phyloP scores from a whole-genome alignment of 1,139 yeast species.

The Zygosaccharomyces sapae region DNA sequence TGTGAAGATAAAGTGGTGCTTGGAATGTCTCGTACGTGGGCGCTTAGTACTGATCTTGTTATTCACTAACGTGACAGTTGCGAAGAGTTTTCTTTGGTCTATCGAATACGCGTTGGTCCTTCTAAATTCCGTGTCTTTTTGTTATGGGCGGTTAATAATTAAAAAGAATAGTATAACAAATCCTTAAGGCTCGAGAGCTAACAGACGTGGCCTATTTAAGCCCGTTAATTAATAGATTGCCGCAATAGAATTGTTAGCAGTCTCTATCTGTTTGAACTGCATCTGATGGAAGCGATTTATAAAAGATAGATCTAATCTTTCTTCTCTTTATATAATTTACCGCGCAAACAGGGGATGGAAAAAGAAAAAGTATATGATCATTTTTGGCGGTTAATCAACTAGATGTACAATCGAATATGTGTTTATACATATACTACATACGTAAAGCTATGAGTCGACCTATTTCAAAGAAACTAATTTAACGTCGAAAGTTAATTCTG shows the following conservation, averaged over 20 bases:
- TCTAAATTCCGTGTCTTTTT: no score
- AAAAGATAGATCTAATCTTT: background rate
- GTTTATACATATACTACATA: background rate
- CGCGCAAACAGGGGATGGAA: background rate
- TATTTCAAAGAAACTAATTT: constrained; percentile 88
- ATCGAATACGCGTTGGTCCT: no score
- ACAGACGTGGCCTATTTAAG: background rate
- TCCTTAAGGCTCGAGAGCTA: no score
- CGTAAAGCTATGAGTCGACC: constrained; percentile 9
- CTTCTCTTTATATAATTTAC: background rate
- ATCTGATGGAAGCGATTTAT: background rate
- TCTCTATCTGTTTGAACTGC: background rate
- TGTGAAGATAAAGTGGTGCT: background rate
- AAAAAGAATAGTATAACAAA: no score
- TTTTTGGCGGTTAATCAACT: constrained; percentile 1
- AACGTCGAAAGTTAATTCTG: constrained; percentile 92
- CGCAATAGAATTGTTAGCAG: background rate
- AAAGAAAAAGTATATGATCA: background rate
- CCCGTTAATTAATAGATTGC: background rate
- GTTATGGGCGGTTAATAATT: no score
- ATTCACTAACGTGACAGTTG: no score
- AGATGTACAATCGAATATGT: background rate
- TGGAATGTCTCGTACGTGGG: background rate
- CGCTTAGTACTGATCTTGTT: background rate
- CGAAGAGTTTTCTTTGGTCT: no score